These are phyloP conservation scores for Scortechinia acanthostroma DNA, from an alignment of 2,329 filamentous ascomycete species.

Conservation along the genomic window DNA sequence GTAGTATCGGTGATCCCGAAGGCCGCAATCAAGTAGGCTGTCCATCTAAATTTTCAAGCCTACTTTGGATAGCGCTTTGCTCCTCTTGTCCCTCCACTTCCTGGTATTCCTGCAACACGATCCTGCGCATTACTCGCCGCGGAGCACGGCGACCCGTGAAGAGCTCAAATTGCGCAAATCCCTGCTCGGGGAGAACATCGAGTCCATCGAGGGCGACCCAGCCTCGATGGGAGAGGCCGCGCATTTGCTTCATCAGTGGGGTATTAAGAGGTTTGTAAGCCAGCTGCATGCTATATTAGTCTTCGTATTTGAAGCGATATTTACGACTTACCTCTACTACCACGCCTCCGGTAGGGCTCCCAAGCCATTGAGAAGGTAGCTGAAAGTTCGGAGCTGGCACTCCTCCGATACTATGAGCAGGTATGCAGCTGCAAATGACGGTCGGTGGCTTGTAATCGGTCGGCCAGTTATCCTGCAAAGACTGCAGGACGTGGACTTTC, in stretches of 20 bases:
- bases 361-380: slow-evolving; percentile 63
- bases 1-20: too few species aligned
- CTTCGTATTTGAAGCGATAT: background rate
- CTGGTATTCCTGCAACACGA: slow-evolving; percentile 41
- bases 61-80: background rate
- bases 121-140: slow-evolving; percentile 62
- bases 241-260: slow-evolving; percentile 63
- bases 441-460: slow-evolving; percentile 55
- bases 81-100: slow-evolving; percentile 24
- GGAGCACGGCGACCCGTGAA: slow-evolving; percentile 70
- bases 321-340: slow-evolving; percentile 48
- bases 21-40: slow-evolving; percentile 1
- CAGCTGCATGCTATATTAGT: slow-evolving; percentile 41
- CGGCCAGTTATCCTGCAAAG: slow-evolving; percentile 58
- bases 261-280: slow-evolving; percentile 71
- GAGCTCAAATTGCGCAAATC: slow-evolving; percentile 74
- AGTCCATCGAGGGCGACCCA: slow-evolving; percentile 74
- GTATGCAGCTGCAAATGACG: slow-evolving; percentile 71
- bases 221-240: slow-evolving; percentile 45
- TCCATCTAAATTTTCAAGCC: background rate
- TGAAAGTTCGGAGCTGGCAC: slow-evolving; percentile 63
- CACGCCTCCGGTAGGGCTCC: slow-evolving; percentile 68
- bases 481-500: slow-evolving; percentile 32
- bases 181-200: slow-evolving; percentile 72
- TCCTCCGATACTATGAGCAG: slow-evolving; percentile 59